phyloP scores from a whole-genome alignment of 768 basidiomycete species.

The Mycena maculata region DNA sequence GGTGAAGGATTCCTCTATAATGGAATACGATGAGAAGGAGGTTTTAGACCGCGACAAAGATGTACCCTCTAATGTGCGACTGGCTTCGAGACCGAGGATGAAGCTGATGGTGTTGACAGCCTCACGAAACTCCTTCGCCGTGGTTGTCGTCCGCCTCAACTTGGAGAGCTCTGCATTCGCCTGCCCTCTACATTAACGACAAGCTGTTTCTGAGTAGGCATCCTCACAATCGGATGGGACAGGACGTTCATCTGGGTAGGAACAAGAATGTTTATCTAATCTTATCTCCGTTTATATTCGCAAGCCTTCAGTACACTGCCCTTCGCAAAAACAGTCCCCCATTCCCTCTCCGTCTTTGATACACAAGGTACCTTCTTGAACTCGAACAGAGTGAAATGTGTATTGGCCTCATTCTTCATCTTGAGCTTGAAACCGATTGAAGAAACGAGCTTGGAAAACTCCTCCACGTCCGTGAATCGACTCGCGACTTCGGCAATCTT shows the following conservation, averaged over 20 bases:
- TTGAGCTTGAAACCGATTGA: conserved; percentile 80
- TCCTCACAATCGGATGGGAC: conserved; percentile 66
- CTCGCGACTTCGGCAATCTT: conserved; percentile 92
- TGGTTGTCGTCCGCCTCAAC: conserved; percentile 70
- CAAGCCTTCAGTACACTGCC: conserved; percentile 82
- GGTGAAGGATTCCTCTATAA: conserved; percentile 61
- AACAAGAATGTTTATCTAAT: conserved; percentile 22
- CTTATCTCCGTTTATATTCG: conserved; percentile 88
- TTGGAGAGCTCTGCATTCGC: conserved; percentile 80
- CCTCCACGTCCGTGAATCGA: conserved; percentile 76
- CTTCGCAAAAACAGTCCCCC: conserved; percentile 63
- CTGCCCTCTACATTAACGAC: neutral
- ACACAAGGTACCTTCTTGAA: conserved; percentile 72
- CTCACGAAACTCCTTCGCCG: conserved; percentile 84
- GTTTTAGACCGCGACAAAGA: neutral
- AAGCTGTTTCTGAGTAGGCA: neutral
- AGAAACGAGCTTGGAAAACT: conserved; percentile 71
- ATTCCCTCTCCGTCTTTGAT: conserved; percentile 66
- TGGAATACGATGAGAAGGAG: neutral
- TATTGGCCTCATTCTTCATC: conserved; percentile 84
- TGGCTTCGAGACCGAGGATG: conserved; percentile 87
- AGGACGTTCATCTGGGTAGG: conserved; percentile 59
- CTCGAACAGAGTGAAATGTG: conserved; percentile 87
- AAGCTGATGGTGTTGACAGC: conserved; percentile 81
- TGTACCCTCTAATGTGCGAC: conserved; percentile 64